Evolutionary conservation across 441 rosid genomes (phyloP).

Genomic region (Manihot esculenta): DNA sequence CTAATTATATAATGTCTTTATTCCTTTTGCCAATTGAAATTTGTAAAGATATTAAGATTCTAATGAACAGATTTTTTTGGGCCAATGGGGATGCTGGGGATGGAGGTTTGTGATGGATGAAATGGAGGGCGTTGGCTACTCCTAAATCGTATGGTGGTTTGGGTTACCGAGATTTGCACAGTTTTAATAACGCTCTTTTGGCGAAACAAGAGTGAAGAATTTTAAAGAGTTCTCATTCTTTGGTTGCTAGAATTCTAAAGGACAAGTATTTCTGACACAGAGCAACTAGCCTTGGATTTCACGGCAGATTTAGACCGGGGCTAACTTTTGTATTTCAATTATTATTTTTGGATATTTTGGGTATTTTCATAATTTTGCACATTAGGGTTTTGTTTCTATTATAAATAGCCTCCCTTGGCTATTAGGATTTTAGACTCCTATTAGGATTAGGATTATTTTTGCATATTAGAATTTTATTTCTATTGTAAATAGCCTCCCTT

Average conservation of each 20-base stretch:
- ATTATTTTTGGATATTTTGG: no score
- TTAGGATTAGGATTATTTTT: no score
- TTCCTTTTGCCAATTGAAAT: background rate
- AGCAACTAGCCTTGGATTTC: no score
- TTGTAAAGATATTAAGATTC: background rate
- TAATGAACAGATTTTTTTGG: background rate
- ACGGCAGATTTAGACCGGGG: no score
- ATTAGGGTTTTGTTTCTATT: no score
- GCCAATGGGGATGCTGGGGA: background rate
- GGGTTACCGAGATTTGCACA: background rate
- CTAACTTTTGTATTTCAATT: no score
- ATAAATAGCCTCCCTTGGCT: no score
- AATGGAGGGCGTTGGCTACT: background rate
- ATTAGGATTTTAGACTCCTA: no score
- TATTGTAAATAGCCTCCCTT: no score
- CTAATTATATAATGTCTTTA: background rate
- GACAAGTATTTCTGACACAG: no score
- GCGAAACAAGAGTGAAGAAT: background rate
- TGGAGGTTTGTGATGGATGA: background rate
- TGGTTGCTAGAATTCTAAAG: background rate
- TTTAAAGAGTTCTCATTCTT: background rate
- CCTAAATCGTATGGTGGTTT: background rate
- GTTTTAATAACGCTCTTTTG: background rate
- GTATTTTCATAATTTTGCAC: no score
- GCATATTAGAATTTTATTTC: no score